These are phyloP conservation scores for Penicillium sp. DNA, from an alignment of 2,329 filamentous ascomycete genomes.

Conservation along the genomic window DNA sequence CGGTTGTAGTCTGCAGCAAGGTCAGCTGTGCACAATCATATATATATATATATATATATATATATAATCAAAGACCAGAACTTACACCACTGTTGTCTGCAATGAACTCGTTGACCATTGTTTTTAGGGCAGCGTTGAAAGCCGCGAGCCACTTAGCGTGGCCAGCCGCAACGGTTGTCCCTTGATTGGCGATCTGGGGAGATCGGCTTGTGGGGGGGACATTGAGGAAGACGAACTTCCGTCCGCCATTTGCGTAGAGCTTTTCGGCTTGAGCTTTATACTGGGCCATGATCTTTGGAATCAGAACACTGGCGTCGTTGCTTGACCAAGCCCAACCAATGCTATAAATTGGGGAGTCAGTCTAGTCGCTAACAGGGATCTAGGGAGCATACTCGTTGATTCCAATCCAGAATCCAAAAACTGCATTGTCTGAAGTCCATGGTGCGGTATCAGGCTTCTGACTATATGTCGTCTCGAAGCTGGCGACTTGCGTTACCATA, in stretches of 20 bases:
- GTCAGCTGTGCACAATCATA: too few species aligned
- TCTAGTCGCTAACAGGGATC: not conserved
- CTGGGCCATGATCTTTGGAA: conserved; percentile 42
- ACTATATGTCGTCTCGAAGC: conserved; percentile 43
- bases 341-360: conserved; percentile 13
- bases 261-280: conserved; percentile 47
- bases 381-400: conserved; percentile 31
- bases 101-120: conserved; percentile 22
- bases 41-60: too few species aligned
- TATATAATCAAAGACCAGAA: not conserved
- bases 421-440: conserved; percentile 26
- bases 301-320: conserved; percentile 27
- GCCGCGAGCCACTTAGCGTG: conserved; percentile 25
- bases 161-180: conserved; percentile 12
- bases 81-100: conserved; percentile 19
- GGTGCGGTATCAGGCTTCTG: conserved; percentile 30
- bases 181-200: conserved; percentile 24
- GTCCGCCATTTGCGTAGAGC: conserved; percentile 53
- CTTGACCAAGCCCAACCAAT: conserved; percentile 32
- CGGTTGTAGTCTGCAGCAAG: too few species aligned
- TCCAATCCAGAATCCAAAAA: conserved; percentile 37
- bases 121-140: conserved; percentile 27
- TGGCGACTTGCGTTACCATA: conserved; percentile 49
- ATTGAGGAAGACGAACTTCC: conserved; percentile 60
- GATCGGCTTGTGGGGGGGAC: conserved; percentile 51